Percentiles rank a stretch among this genome's conserved stretches.
Evolutionary conservation across 2,329 filamentous ascomycete genomes (phyloP).

Genomic region (Alternaria sp.): DNA sequence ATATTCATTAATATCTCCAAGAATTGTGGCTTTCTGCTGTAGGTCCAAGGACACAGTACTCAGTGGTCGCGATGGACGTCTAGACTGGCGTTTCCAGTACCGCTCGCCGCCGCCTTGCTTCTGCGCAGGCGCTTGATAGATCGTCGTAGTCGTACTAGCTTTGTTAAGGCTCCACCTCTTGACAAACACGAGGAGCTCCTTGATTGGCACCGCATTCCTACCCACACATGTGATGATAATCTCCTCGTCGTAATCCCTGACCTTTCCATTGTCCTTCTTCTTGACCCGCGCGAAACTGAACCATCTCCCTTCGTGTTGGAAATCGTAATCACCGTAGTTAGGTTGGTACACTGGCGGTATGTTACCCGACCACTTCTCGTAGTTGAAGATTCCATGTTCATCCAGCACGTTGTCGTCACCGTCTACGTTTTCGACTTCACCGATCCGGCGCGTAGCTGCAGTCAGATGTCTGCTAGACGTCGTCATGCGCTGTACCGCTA

Average conservation of each 20-base stretch:
- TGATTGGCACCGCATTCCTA: slow-evolving; percentile 56
- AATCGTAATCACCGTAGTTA: slow-evolving; percentile 53
- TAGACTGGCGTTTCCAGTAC: slow-evolving; percentile 43
- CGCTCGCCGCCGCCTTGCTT: slow-evolving; percentile 18
- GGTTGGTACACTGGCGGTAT: slow-evolving; percentile 58
- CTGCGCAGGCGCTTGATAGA: slow-evolving; percentile 54
- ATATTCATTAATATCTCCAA: slow-evolving; percentile 79
- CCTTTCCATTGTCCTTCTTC: slow-evolving; percentile 34
- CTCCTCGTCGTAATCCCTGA: slow-evolving; percentile 47
- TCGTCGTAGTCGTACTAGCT: slow-evolving; percentile 52
- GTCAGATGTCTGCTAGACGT: slow-evolving; percentile 48
- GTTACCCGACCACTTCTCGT: slow-evolving; percentile 55
- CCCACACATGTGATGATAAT: slow-evolving; percentile 56
- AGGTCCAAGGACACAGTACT: slow-evolving; percentile 76
- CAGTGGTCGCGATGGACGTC: slow-evolving; percentile 62
- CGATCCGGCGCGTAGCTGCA: slow-evolving; percentile 39
- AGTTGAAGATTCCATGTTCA: slow-evolving; percentile 53
- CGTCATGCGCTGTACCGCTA: not conserved
- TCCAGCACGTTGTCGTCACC: not conserved
- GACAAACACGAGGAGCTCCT: slow-evolving; percentile 52
- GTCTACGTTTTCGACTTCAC: slow-evolving; percentile 42
- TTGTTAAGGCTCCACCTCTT: slow-evolving; percentile 53
- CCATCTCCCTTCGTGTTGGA: slow-evolving; percentile 50
- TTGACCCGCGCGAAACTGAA: slow-evolving; percentile 50
- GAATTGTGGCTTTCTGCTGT: slow-evolving; percentile 68